A percentile compares a stretch with the other conserved stretches of the same genome.
These are phyloP conservation scores for Lolium perenne DNA, from an alignment of 176 grass and related monocot species.

Conservation along the genomic window DNA sequence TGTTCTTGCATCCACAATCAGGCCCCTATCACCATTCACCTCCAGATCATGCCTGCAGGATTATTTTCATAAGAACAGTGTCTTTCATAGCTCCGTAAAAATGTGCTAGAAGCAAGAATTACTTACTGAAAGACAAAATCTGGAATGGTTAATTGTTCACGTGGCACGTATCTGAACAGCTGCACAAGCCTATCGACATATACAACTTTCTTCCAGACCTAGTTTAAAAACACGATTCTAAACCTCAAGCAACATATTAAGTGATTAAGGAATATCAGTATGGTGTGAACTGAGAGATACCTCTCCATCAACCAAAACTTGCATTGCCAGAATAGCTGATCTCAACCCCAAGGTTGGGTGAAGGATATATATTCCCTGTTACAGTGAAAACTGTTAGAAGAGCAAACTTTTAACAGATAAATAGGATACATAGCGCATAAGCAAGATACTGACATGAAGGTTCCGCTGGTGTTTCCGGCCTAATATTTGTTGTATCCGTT, in stretches of 20 bases:
- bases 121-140: slow-evolving; percentile 99
- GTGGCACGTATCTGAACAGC: slow-evolving; percentile 94
- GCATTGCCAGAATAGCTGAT: slow-evolving; percentile 80
- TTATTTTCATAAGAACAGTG: slow-evolving; percentile 18
- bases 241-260: slow-evolving; percentile 15
- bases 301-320: slow-evolving; percentile 92
- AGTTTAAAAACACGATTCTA: slow-evolving; percentile 20
- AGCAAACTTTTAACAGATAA: not conserved
- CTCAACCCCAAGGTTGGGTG: slow-evolving; percentile 95
- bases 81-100: not conserved
- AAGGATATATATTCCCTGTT: slow-evolving; percentile 91
- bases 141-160: slow-evolving; percentile 92
- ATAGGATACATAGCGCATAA: not conserved
- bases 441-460: slow-evolving; percentile 72
- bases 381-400: slow-evolving; percentile 33
- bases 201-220: slow-evolving; percentile 96
- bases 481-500: slow-evolving; percentile 86
- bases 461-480: slow-evolving; percentile 91
- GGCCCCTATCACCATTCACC: slow-evolving; percentile 90
- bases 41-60: slow-evolving; percentile 86
- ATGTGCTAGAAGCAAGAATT: slow-evolving; percentile 24
- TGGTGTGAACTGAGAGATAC: slow-evolving; percentile 46
- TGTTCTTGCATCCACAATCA: slow-evolving; percentile 96
- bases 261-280: slow-evolving; percentile 7
- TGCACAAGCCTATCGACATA: slow-evolving; percentile 94